Base-by-base conservation (phyloP, 441 rosid genomes). In the Macaranga tanarius region DNA sequence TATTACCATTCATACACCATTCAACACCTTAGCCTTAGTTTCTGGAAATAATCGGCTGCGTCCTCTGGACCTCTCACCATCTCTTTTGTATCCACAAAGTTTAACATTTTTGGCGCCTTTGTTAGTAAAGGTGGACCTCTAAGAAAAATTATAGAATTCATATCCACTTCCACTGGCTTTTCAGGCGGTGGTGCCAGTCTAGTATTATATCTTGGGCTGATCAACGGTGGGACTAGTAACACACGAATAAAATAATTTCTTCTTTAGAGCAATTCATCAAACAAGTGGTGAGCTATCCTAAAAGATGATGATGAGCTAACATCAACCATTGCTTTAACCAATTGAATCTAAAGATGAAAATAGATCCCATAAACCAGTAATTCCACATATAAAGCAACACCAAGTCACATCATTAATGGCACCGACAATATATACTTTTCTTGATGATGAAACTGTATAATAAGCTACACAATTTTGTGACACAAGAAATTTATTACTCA, bases 1-100 rank as follows among this genome's bases (percentile, higher is more conserved):
- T n/a, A n/a, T n/a, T n/a, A n/a, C n/a, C n/a, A n/a, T n/a, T n/a
- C n/a, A n/a, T n/a, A n/a, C n/a, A n/a, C n/a, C n/a, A n/a, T n/a
- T n/a, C n/a, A n/a, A n/a, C n/a, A n/a, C n/a, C n/a, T n/a, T n/a
- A n/a, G n/a, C n/a, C n/a, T n/a, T n/a, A n/a, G n/a, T n/a, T n/a
- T n/a, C n/a, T n/a, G n/a, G n/a, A n/a, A n/a, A n/a, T n/a, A n/a
- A n/a, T n/a, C n/a, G n/a, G n/a, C n/a, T 3, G 77, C 73, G 65
- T 88, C 87, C 79, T 95, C 96, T 0, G 98, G 98, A 51, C 99
- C 98, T 77, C 99, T 84, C 67, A 89, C 82, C 87, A 83, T 91
- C 80, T 91, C 98, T 79, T 89, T 92, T 13, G 90, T 91, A 67
- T 95, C 92, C n/a, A 95, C 98, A 44, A 92, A 91, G 81, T 72